Conservation (phyloP, 1,284 basidiomycete genomes). For the Flammula alnicola region DNA sequence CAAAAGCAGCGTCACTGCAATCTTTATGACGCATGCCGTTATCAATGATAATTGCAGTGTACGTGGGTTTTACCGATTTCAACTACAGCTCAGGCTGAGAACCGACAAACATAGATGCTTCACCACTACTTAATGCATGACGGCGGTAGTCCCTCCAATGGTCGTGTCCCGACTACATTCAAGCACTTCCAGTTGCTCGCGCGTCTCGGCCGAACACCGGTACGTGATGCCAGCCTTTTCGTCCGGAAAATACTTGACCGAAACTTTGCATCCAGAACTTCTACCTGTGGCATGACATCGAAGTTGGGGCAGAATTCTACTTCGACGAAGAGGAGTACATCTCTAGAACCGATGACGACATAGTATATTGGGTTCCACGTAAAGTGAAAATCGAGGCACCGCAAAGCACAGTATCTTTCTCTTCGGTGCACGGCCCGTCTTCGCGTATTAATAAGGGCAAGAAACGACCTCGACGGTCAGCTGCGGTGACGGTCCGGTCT, state of each 20-base stretch:
- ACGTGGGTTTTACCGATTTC: conserved; percentile 24
- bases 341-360: conserved; percentile 28
- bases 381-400: conserved; percentile 50
- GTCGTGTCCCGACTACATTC: conserved; percentile 65
- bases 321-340: conserved; percentile 70
- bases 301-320: conserved; percentile 67
- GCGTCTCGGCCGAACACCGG: conserved; percentile 59
- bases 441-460: conserved; percentile 33
- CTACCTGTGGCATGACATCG: conserved; percentile 61
- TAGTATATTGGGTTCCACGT: too few relatives aligned
- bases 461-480: conserved; percentile 63
- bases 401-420: conserved; percentile 29
- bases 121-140: conserved; percentile 45
- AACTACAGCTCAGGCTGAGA: not conserved
- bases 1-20: conserved; percentile 60
- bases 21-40: conserved; percentile 72
- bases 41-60: conserved; percentile 65
- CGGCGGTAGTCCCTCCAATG: conserved; percentile 29
- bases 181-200: conserved; percentile 75
- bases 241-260: not conserved
- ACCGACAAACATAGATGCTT: conserved; percentile 42
- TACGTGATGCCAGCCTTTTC: conserved; percentile 39
- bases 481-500: conserved; percentile 54
- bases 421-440: conserved; percentile 13
- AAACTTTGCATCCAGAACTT: conserved; percentile 40